Base-by-base conservation (phyloP, 345 rosid species). In the Aegle marmelos region DNA sequence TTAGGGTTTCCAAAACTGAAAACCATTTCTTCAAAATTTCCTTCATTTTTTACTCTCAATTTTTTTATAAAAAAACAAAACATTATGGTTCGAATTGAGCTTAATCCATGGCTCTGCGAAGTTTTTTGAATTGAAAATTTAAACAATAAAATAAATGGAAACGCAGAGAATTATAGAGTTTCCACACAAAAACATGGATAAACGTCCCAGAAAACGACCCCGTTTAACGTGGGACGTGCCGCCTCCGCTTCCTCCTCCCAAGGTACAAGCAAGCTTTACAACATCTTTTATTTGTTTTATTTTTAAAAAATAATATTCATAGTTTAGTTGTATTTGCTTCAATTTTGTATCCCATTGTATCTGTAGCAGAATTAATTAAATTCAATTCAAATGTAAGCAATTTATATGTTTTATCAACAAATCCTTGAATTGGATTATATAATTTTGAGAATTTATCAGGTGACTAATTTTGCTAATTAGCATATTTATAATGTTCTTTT, bases 171-270 rank as follows among this genome's bases (percentile, higher is more conserved):
- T 91, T 61, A 83, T 84, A 25, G 97, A 91, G 50, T 90, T 88
- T 74, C 90, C 91, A 0, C 89, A 82, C 68, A 82, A 82, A 76
- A 87, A 72, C 78, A 86, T 85, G 82, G 94, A 91, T 79, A 91
- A 88, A 63, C 93, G 97, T 28, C 97, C 94, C 2, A 85, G 90
- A 79, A 92, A 92, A 80, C 86, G 91, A 58, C 92, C 92, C 7
- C 87, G 97, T 7, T 84, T 92, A 60, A 77, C 93, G 7, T 92
- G 97, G 97, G 95, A 91, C 78, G 79, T 86, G 72, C 86, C 88
- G 0, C 90, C 92, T 82, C 85, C 76, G 72, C 84, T 85, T 79
- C 82, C 89, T 81, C 76, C 85, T 67, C 77, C 87, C 1, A 83
- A 87, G 93, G 97, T 92, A 65, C 50, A 22, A 58, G 36, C 53